Evolutionary conservation across 2,329 filamentous ascomycete species (phyloP), one percentile per base, ranked within the genome.

Genomic region (Aspergillus sp.): DNA sequence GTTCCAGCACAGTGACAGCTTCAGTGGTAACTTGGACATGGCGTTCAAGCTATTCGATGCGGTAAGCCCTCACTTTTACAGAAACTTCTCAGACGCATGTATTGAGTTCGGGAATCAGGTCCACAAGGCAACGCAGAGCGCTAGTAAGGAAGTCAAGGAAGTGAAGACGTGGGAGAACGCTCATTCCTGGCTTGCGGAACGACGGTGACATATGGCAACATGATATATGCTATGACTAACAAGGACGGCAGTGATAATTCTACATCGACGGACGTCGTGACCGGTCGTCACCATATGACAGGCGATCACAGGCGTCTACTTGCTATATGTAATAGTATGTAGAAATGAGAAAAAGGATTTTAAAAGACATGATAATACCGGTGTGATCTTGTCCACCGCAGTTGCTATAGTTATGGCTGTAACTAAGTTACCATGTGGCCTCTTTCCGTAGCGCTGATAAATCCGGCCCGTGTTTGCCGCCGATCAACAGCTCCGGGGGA

Each of bases 1-100:
- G 73, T 81, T 84, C 63, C 76, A 77, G 43, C 77, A 81, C 59
- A 79, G 76, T 41, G 65, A 75, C 26, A 75, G 81, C 60, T 77
- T 82, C 52, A 66, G 70, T 19, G 74, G 67, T 10, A 82, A 83
- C 61, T 65, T 85, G 44, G 67, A 78, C 44, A 74, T 72, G 49
- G 80, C 79, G 3, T 84, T 82, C 62, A 74, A 73, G 48, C 64
- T 85, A 29, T 85, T 80, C 80, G 80, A 82, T 70, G 80, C 81
- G 48, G 78, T 81, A 68, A 67, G 77, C 73, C 41, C 3, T 39
- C 27, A 38, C 48, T 7, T 41, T 8, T 47, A 8, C n/a, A 12
- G 10, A 4, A 42, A 9, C 26, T 8, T 3, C 29, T 27, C 12
- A 29, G n/a, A 5, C 38, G 19, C n/a, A 32, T 27, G 9, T 9